Evolutionary conservation across 2,329 filamentous ascomycete species (phyloP).

Genomic region (Paracorniculantispora psalliotae): DNA sequence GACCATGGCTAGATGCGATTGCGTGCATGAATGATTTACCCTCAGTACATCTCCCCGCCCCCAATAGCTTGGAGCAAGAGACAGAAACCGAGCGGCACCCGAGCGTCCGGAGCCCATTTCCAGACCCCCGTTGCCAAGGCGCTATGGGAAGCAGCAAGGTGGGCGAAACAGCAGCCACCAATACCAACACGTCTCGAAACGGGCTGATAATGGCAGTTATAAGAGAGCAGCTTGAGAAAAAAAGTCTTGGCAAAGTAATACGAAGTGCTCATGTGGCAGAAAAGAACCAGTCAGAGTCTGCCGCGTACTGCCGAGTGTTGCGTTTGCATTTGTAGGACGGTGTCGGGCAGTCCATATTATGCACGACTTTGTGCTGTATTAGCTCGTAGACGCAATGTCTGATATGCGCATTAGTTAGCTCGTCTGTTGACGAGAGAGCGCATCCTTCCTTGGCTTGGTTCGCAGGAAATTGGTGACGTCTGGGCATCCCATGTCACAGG

Average conservation of each 20-base stretch:
- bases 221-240: not conserved
- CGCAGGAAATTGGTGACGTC: not conserved
- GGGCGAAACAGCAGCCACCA: not conserved
- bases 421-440: not conserved
- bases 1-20: not conserved
- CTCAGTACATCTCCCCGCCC: too few species aligned
- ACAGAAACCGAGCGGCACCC: too few species aligned
- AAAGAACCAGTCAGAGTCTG: not conserved
- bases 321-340: too few species aligned
- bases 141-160: not conserved
- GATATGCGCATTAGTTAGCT: not conserved
- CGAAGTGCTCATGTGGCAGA: not conserved
- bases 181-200: not conserved
- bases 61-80: too few species aligned
- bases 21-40: not conserved
- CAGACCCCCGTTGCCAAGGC: not conserved
- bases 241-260: not conserved
- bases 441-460: not conserved
- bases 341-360: too few species aligned
- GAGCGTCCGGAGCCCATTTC: too few species aligned
- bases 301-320: not conserved
- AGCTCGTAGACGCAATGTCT: not conserved
- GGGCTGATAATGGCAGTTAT: slow-evolving; percentile 9
- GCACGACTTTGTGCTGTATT: too few species aligned
- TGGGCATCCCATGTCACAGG: not conserved